These are phyloP conservation scores for Blastobotrys capitulatus DNA, from an alignment of 1,139 yeast species.

Conservation along the genomic window DNA sequence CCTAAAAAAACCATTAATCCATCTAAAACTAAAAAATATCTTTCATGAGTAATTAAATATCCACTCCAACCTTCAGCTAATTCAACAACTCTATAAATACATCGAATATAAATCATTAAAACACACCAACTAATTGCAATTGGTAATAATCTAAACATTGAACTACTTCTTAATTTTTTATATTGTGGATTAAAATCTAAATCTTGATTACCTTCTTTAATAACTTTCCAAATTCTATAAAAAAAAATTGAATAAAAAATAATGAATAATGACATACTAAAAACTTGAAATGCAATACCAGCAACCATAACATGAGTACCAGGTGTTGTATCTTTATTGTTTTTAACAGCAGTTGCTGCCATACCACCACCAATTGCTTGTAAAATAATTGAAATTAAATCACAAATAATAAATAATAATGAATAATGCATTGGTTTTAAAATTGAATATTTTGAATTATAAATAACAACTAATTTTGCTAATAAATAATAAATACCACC, in stretches of 20 bases:
- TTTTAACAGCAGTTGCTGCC: conserved; percentile 51
- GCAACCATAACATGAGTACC: conserved; percentile 80
- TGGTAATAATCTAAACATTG: conserved; percentile 34
- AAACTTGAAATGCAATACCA: conserved; percentile 75
- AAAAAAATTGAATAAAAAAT: conserved; percentile 52
- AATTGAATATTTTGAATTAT: conserved; percentile 56
- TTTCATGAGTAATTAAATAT: conserved; percentile 61
- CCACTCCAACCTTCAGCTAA: conserved; percentile 76
- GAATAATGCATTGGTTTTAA: conserved; percentile 74
- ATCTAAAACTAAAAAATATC: conserved; percentile 70
- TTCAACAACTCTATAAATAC: conserved; percentile 77
- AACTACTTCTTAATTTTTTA: conserved; percentile 37
- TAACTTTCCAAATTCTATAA: conserved; percentile 34
- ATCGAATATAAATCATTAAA: conserved; percentile 59
- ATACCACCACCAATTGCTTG: conserved; percentile 71
- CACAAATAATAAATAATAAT: conserved; percentile 60
- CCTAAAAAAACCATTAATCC: conserved; percentile 60
- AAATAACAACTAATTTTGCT: conserved; percentile 67
- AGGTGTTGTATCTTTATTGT: conserved; percentile 34
- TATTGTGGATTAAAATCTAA: conserved; percentile 38
- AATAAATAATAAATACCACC: conserved; percentile 78
- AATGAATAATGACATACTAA: conserved; percentile 62
- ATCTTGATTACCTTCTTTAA: conserved; percentile 3
- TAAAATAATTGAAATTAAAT: conserved; percentile 59
- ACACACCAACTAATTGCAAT: conserved; percentile 41